Evolutionary conservation across 2,329 filamentous ascomycete genomes (phyloP), one percentile per base, ranked within the genome.

Genomic region (Leptographium radiaticola): DNA sequence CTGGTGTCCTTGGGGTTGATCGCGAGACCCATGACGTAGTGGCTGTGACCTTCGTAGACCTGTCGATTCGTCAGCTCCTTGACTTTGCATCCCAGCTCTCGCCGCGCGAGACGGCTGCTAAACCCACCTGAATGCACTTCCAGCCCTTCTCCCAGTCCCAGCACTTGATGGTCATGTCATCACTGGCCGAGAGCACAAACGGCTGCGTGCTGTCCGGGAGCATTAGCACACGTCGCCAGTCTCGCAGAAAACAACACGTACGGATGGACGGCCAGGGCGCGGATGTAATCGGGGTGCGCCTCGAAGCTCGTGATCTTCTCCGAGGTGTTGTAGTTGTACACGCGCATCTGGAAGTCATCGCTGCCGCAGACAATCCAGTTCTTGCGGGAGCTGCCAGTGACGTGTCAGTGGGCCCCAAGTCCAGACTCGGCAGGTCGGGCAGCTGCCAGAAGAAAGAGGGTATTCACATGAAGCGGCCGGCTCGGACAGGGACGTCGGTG

Each of bases 121-220:
- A 25, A 25, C 25, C 25, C 15, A 54, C 82, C 69, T 95, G 89
- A 36, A 97, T 88, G 66, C 91, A 97, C 70, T 96, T 95, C 93
- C 93, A 98, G 62, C 83, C 83, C 70, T 93, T 94, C 63, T 98
- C 93, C 93, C 93, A 98, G 68, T 98, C 90, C 90, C 93, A 98
- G 51, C 96, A 77, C 77, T 93, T 95, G 67, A 96, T 95, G 55
- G 89, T 95, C 89, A 95, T 95, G 68, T 96, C 90, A 85, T 96
- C 90, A 59, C 87, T 93, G 59, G 93, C 93, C 53, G 93, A 98
- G 56, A 98, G 77, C 52, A 97, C 88, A 65, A 96, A 97, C 1
- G 93, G 90, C 66, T 95, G 89, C 46, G 89, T 89, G 15, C 52
- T 57, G 39, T 34, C 13, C 39, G 33, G 36, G 25, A 1, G 25